Evolutionary conservation across 2,329 filamentous ascomycete species (phyloP), one percentile per base, ranked within the genome.

Genomic region (Xylariaceae sp.): DNA sequence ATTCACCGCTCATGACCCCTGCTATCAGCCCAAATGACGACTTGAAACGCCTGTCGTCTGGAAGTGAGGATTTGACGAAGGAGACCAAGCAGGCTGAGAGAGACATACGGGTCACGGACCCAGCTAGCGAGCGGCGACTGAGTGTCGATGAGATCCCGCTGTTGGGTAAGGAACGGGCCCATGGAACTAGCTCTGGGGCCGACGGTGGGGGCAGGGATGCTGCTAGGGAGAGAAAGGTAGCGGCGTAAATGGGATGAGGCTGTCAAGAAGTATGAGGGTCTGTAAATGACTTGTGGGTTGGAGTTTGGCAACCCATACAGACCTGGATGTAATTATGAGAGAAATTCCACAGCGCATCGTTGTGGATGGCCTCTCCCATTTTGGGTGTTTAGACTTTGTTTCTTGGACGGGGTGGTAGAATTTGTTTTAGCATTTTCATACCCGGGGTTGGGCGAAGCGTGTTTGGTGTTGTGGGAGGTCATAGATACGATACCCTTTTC

Each of bases 61-160:
- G 40, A 14, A 54, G 43, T 40, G 54, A 59, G 27, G 54, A 11
- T 36, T 27, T 38, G 4, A 14, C 15, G 6, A 12, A 40, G 9
- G 36, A 31, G 30, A 30, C 7, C 32, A 36, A 48, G 40, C 56
- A 57, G 35, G 55, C 58, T 15, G 58, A 62, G 17, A 57, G 55
- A 38, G 49, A 49, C n/a, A 32, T 62, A 12, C 51, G 32, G 14
- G 54, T 57, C 12, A 55, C 63, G 6, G 65, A 68, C 35, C 64
- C 63, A 12, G 61, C 55, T 10, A 62, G 50, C 19, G 60, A 58
- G 9, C 51, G 53, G 17, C 49, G 52, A 6, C 38, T 64, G 32
- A 67, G 68, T 42, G 62, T 85, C 2, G 81, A 84, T 52, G 70
- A 73, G 15, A 84, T 85, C 42, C 81, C 82, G 2, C 63, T 84